Conservation (phyloP, 2,329 filamentous ascomycete genomes). For the Colletotrichum musicola region DNA sequence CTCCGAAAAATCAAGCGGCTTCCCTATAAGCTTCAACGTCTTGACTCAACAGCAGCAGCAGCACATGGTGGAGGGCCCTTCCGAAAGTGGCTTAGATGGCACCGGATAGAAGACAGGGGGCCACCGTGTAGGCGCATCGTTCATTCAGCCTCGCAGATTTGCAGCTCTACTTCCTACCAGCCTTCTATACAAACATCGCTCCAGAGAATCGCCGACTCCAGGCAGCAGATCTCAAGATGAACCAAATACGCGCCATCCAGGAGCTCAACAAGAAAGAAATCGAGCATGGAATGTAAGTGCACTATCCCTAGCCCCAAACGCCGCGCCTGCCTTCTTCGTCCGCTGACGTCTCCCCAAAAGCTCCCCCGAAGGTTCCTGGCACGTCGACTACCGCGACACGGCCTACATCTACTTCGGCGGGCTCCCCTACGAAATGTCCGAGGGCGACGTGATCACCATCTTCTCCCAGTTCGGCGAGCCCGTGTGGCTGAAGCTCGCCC, state of each 20-base stretch:
- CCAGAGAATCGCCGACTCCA: neutral
- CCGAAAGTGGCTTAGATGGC: no score
- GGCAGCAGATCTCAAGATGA: conserved; percentile 71
- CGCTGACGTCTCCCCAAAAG: conserved; percentile 42
- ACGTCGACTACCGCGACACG: conserved; percentile 96
- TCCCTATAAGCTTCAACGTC: no score
- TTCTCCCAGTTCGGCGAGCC: conserved; percentile 98
- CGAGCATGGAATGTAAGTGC: conserved; percentile 81
- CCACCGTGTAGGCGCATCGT: neutral
- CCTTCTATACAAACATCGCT: neutral
- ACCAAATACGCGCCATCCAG: conserved; percentile 92
- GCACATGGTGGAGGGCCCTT: no score
- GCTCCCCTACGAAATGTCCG: conserved; percentile 89
- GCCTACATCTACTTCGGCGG: conserved; percentile 98
- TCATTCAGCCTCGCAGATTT: conserved; percentile 36
- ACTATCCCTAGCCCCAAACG: neutral
- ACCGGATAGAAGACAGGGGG: neutral
- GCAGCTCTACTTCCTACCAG: conserved; percentile 9
- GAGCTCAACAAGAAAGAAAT: conserved; percentile 95
- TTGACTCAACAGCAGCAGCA: no score
- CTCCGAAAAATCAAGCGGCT: no score
- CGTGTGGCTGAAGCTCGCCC: conserved; percentile 89
- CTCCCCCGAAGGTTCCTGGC: conserved; percentile 92
- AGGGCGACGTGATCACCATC: conserved; percentile 95
- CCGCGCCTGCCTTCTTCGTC: neutral